A percentile compares a stretch with the other conserved stretches of the same genome.
Evolutionary conservation across 129 eudicot species (phyloP).

Genomic region (Heracleum sosnowskyi): DNA sequence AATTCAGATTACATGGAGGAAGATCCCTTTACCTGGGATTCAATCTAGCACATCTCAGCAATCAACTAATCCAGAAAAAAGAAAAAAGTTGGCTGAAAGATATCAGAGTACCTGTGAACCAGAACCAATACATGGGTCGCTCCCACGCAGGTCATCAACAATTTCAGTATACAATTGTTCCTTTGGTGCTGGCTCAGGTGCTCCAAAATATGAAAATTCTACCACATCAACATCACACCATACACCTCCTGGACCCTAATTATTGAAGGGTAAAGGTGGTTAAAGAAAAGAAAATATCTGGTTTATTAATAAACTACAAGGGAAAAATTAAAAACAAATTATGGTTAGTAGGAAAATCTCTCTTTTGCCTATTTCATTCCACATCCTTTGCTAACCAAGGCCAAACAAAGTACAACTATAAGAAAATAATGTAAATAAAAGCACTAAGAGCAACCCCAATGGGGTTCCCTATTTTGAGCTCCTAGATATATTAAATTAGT

Average conservation of each 20-base stretch:
- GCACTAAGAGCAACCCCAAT: no score
- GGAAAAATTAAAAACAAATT: background rate
- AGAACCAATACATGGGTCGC: constrained; percentile 85
- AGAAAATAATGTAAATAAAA: background rate
- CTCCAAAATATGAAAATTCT: constrained; percentile 89
- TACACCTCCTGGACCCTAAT: constrained; percentile 96
- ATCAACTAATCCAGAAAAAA: background rate
- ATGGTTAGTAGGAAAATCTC: background rate
- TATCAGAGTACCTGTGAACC: constrained; percentile 73
- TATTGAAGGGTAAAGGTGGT: background rate
- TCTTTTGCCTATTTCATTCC: background rate
- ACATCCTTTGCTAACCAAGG: background rate
- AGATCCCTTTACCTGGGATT: background rate
- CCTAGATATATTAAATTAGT: no score
- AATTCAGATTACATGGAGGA: background rate
- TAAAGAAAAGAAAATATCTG: background rate
- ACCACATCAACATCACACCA: constrained; percentile 99
- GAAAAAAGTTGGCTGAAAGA: background rate
- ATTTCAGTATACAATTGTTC: constrained; percentile 86
- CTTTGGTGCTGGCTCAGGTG: constrained; percentile 77
- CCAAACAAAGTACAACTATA: background rate
- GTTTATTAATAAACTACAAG: background rate
- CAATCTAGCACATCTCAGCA: background rate
- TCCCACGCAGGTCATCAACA: constrained; percentile 95
- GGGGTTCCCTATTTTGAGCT: no score